Evolutionary conservation across 495 filamentous ascomycete species (phyloP), one percentile per base, ranked within the genome.

Genomic region (Podospora australis): DNA sequence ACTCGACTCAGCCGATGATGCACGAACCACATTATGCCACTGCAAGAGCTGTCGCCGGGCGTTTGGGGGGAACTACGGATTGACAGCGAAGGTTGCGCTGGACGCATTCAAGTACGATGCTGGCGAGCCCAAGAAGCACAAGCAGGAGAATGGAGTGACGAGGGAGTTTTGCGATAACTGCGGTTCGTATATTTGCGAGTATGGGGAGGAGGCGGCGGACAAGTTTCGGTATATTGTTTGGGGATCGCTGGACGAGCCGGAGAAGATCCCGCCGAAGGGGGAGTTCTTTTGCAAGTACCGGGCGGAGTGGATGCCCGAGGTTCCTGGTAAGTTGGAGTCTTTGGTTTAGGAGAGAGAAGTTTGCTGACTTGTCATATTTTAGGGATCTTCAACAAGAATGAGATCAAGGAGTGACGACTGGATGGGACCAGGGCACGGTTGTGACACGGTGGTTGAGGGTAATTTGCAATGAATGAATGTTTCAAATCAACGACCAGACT

Each of bases 211-310:
- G 10, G 77, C 72, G 6, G 79, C 77, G 19, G 69, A 79, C 34
- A 57, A 74, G 19, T 83, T 82, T 50, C 71, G 77, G 0, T 87
- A 84, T 52, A 65, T 86, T 42, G 75, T 78, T 58, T 78, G 78
- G 41, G 82, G 82, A 1, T 78, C 78, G 2, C 55, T 87, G n/a
- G 81, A 86, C 50, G 71, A 83, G 47, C 72, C 80, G 0, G 74
- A 74, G 21, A 71, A 68, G 35, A 55, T 84, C 22, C 78, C 79
- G 19, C 81, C 83, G 0, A 85, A 83, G 62, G 82, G 79, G 0
- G 82, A 86, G 57, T 86, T 86, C 70, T 86, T 81, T 54, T 84
- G 80, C 58, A 75, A 67, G 46, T 45, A 65, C 17, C 56, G 80
- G 40, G 70, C 72, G 23, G 68, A 62, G 9, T 85, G 82, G 82